Evolutionary conservation across 1,284 basidiomycete genomes (phyloP).

Genomic region (Apiotrichum gracile): DNA sequence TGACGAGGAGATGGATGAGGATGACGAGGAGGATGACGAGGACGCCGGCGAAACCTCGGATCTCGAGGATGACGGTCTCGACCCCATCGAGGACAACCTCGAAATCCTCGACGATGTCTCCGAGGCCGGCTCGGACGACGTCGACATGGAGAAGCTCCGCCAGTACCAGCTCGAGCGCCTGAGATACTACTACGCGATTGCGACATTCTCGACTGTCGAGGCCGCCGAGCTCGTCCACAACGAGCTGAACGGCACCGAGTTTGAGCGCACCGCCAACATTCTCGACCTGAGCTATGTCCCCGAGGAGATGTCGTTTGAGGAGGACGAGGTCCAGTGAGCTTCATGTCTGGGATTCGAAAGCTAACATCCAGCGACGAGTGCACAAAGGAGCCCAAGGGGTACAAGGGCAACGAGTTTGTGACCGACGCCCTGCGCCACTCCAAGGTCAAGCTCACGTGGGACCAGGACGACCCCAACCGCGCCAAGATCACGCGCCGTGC

Average conservation of each 20-base stretch:
- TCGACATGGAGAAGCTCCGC: constrained; percentile 75
- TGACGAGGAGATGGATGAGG: constrained; percentile 34
- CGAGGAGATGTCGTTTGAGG: constrained; percentile 84
- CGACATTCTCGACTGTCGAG: constrained; percentile 75
- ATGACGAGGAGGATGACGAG: constrained; percentile 26
- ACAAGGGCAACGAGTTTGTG: constrained; percentile 82
- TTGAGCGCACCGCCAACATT: constrained; percentile 94
- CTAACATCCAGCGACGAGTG: constrained; percentile 66
- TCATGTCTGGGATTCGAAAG: background rate
- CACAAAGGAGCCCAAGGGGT: constrained; percentile 59
- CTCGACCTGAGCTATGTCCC: constrained; percentile 93
- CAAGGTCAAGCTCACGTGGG: constrained; percentile 97
- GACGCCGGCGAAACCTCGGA: constrained; percentile 47
- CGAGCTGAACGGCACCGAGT: constrained; percentile 90
- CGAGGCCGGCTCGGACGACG: constrained; percentile 56
- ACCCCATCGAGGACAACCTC: constrained; percentile 24
- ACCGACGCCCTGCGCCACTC: constrained; percentile 98
- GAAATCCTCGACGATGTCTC: constrained; percentile 36
- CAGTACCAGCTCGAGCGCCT: constrained; percentile 91
- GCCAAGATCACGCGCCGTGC: constrained; percentile 69
- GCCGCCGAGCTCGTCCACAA: constrained; percentile 75
- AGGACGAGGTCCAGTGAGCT: constrained; percentile 60
- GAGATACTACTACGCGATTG: constrained; percentile 95
- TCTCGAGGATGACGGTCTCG: constrained; percentile 15
- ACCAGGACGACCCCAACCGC: constrained; percentile 92